Evolutionary conservation across 495 filamentous ascomycete genomes (phyloP).

Genomic region (Emericellopsis terricola): DNA sequence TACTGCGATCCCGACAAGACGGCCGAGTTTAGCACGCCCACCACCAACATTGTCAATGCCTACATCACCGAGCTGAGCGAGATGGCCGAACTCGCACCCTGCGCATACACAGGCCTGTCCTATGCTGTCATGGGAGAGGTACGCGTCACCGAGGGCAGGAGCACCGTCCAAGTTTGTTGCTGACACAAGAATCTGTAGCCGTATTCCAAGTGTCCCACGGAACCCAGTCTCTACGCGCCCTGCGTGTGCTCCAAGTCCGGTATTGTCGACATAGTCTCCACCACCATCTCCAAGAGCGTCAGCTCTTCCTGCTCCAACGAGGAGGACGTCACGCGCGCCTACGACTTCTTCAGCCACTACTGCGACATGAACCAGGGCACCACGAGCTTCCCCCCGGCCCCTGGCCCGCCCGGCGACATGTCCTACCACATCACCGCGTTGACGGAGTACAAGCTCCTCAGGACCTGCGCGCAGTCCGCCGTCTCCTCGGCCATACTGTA

Average conservation of each 20-base stretch:
- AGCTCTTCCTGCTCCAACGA: constrained; percentile 16
- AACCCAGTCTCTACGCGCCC: constrained; percentile 12
- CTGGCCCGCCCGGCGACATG: constrained; percentile 7
- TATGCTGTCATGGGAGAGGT: constrained; percentile 16
- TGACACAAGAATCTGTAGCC: not conserved
- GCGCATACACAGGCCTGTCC: constrained; percentile 18
- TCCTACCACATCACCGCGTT: constrained; percentile 32
- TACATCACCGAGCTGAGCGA: constrained; percentile 30
- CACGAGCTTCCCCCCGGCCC: not conserved
- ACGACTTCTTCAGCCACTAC: constrained; percentile 28
- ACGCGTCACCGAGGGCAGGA: no score
- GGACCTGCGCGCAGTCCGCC: constrained; percentile 21
- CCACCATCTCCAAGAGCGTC: constrained; percentile 19
- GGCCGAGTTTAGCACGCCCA: constrained; percentile 17
- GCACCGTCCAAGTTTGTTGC: no score
- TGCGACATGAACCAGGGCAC: constrained; percentile 5
- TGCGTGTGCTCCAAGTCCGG: constrained; percentile 31
- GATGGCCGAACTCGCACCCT: constrained; percentile 21
- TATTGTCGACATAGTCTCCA: constrained; percentile 19
- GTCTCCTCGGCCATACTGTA: constrained; percentile 21
- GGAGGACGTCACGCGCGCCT: constrained; percentile 25
- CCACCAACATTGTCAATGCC: constrained; percentile 13
- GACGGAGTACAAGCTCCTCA: constrained; percentile 21
- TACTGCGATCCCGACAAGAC: constrained; percentile 26
- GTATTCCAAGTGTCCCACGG: not conserved